Base-by-base conservation (phyloP, 2,329 filamentous ascomycete genomes). In the Microcyclospora tardicrescens region DNA sequence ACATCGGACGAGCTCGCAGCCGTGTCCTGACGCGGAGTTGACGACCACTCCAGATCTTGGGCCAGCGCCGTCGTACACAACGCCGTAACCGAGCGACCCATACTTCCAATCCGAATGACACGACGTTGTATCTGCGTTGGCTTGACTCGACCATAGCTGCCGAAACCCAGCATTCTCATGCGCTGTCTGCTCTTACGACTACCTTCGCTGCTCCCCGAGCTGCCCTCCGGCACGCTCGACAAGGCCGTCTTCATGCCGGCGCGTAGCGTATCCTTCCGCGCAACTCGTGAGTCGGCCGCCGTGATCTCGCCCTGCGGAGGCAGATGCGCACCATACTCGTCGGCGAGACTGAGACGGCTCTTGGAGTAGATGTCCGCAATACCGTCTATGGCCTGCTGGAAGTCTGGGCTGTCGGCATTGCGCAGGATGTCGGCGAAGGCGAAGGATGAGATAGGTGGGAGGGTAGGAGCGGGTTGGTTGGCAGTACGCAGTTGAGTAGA, bases 291-390 rank as follows among this genome's bases (percentile, higher is more conserved):
- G 13, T 36, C 48, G 5, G 56, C 37, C 47, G 43, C 49, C 8
- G 57, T 55, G 45, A 77, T 75, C 53, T 77, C 73, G 30, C 73
- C 73, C 39, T 75, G 61, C 0, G 75, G 75, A 15, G 75, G 74
- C 28, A 77, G 65, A 54, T 79, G 75, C 33, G 73, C 72, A 28
- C 67, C 69, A 52, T 79, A 75, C 52, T 78, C 73, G 49, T 78
- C 73, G 9, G 75, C 73, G 42, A 79, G 58, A 48, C 73, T 77
- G 51, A 77, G 60, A 46, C 68, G 69, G 55, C 72, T 78, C 42
- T 72, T 65, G 3, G 75, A 74, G 47, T 72, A 75, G 43, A 79
- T 77, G 48, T 77, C 72, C 16, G 74, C 73, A 47, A 79, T 78
- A 12, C 72, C 71, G 50, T 77, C 71, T 38, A 79, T 65, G 9